These are phyloP conservation scores for Mangifera indica DNA, from an alignment of 345 rosid genomes.

Conservation along the genomic window DNA sequence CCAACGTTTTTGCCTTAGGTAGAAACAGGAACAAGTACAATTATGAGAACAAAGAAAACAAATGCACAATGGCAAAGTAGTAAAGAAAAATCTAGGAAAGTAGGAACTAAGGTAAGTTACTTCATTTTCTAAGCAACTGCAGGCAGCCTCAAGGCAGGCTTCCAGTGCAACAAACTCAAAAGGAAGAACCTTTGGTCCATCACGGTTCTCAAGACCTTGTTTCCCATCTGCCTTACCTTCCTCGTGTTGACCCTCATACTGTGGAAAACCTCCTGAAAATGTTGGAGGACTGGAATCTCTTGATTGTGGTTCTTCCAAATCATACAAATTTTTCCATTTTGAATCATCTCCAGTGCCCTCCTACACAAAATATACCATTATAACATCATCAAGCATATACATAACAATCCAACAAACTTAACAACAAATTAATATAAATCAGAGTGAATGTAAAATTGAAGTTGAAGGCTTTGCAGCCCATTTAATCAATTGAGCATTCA, in stretches of 20 bases:
- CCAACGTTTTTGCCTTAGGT: slow-evolving; percentile 55
- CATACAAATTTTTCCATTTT: slow-evolving; percentile 37
- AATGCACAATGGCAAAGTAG: neutral
- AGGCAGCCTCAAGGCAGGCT: slow-evolving; percentile 71
- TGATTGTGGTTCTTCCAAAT: slow-evolving; percentile 41
- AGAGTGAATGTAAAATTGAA: neutral
- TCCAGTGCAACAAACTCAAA: slow-evolving; percentile 73
- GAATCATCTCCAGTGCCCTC: slow-evolving; percentile 53
- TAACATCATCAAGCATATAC: slow-evolving; percentile 8
- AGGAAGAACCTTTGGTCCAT: slow-evolving; percentile 56
- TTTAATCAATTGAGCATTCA: no score
- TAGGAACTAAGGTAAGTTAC: slow-evolving; percentile 25
- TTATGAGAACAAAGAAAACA: neutral
- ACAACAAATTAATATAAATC: neutral
- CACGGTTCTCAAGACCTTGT: slow-evolving; percentile 58
- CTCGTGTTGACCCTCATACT: slow-evolving; percentile 33
- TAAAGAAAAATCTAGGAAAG: slow-evolving; percentile 1
- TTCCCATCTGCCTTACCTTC: slow-evolving; percentile 51
- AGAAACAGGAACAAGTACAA: slow-evolving; percentile 12
- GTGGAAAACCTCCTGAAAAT: slow-evolving; percentile 30
- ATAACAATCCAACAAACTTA: slow-evolving; percentile 2
- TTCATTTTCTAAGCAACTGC: slow-evolving; percentile 65
- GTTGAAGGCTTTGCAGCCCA: neutral
- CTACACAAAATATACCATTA: slow-evolving; percentile 26
- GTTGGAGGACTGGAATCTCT: slow-evolving; percentile 29